Conservation (phyloP, 2,329 filamentous ascomycete species). For the Colletotrichum sp. region DNA sequence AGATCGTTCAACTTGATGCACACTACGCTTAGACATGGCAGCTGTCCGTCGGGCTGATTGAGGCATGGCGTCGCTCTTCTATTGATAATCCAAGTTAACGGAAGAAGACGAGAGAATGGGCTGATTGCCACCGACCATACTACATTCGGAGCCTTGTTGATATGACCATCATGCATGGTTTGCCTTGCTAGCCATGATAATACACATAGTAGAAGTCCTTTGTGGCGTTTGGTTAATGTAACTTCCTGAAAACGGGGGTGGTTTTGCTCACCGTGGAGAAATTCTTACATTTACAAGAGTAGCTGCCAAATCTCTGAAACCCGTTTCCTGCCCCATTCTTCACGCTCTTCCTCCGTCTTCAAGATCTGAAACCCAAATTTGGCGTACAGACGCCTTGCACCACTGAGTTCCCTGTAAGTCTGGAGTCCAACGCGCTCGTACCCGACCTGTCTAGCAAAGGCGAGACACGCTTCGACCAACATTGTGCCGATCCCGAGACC, state of each 20-base stretch:
- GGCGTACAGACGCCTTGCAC: conserved; percentile 24
- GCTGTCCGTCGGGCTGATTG: rapidly evolving
- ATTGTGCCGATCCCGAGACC: conserved; percentile 23
- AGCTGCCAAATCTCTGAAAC: background rate
- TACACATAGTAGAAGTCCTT: too few species aligned
- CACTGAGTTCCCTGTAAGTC: conserved; percentile 21
- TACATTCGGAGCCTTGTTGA: background rate
- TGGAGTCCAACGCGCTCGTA: conserved; percentile 22
- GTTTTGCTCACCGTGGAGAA: background rate
- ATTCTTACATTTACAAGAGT: background rate
- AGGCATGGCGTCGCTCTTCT: background rate
- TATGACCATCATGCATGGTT: background rate
- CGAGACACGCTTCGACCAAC: conserved; percentile 20
- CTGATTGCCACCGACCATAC: rapidly evolving
- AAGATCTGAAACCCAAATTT: conserved; percentile 22
- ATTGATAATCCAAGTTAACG: background rate
- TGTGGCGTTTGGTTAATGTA: background rate
- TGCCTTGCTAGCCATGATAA: too few species aligned
- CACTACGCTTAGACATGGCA: background rate
- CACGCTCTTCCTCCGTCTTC: background rate
- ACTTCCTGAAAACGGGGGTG: background rate
- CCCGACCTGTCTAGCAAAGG: conserved; percentile 22
- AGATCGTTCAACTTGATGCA: rapidly evolving
- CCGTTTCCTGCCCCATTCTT: background rate
- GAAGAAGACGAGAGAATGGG: background rate